phyloP scores from a whole-genome alignment of 2,329 filamentous ascomycete species.

The Diaporthe vaccinii region DNA sequence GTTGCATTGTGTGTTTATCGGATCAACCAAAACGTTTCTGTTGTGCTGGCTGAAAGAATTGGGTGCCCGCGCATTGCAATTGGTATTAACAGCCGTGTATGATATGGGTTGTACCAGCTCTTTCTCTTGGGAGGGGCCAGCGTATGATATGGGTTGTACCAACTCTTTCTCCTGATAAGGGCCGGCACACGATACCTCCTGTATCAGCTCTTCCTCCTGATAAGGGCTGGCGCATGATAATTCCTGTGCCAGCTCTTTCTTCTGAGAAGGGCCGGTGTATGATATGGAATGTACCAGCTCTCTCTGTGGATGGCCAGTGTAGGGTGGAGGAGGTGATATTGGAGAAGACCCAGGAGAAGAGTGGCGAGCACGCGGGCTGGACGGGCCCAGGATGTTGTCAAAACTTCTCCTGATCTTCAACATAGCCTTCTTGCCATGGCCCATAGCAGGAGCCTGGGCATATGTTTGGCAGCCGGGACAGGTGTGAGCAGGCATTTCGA shows the following conservation, averaged over 20 bases:
- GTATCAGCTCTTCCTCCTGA: rapidly evolving
- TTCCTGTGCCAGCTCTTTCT: too few relatives aligned
- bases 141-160: rapidly evolving
- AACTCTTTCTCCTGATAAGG: too few relatives aligned
- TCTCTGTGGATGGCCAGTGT: not conserved
- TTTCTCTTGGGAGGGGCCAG: too few relatives aligned
- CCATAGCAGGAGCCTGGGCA: too few relatives aligned
- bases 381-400: not conserved
- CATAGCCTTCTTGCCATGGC: not conserved
- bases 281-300: rapidly evolving
- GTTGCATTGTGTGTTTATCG: not conserved
- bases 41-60: not conserved
- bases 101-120: too few relatives aligned
- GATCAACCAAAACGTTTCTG: not conserved
- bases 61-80: too few relatives aligned
- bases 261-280: too few relatives aligned
- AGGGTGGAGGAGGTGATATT: too few relatives aligned
- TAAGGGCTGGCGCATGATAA: too few relatives aligned
- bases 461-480: not conserved
- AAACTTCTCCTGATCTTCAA: not conserved
- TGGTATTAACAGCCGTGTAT: not conserved
- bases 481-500: not conserved
- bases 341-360: not conserved
- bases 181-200: too few relatives aligned
- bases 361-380: not conserved